These are phyloP conservation scores for Phytophthora pisi DNA, from an alignment of 352 stramenopile genomes.

Conservation along the genomic window DNA sequence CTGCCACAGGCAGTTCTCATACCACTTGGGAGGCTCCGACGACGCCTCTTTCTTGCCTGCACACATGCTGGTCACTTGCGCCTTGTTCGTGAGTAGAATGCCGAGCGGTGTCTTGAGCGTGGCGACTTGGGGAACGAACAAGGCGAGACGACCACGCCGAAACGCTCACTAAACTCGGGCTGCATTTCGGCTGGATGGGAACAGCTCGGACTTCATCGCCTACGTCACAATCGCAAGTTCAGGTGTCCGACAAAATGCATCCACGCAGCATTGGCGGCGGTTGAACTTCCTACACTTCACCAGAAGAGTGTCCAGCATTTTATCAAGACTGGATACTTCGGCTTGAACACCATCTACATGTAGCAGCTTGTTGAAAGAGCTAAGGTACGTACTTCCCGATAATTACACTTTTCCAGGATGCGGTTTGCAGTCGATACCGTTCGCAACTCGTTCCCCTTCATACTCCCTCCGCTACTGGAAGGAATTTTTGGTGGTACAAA, in stretches of 20 bases:
- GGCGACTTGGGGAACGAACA: slow-evolving; percentile 26
- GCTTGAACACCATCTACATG: too few species aligned
- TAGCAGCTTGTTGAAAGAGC: too few species aligned
- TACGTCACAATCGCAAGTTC: slow-evolving; percentile 23
- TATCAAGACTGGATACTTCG: too few species aligned
- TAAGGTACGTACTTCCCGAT: too few species aligned
- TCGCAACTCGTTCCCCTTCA: too few species aligned
- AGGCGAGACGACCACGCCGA: background rate
- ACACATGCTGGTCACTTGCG: slow-evolving; percentile 21
- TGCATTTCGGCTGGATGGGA: slow-evolving; percentile 16
- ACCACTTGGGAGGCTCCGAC: slow-evolving; percentile 23
- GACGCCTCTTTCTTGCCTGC: slow-evolving; percentile 9
- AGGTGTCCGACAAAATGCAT: slow-evolving; percentile 28
- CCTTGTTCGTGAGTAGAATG: slow-evolving; percentile 5
- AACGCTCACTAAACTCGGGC: slow-evolving; percentile 12
- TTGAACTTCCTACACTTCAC: slow-evolving; percentile 12
- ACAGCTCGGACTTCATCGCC: slow-evolving; percentile 28
- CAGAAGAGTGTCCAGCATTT: background rate
- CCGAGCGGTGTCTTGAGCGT: background rate
- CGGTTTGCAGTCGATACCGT: too few species aligned
- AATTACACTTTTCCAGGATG: too few species aligned
- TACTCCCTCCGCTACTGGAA: too few species aligned
- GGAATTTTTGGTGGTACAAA: too few species aligned
- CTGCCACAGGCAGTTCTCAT: slow-evolving; percentile 45
- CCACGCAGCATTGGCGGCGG: slow-evolving; percentile 29